phyloP scores from a whole-genome alignment of 2,329 filamentous ascomycete species.

The Cadophora malorum region DNA sequence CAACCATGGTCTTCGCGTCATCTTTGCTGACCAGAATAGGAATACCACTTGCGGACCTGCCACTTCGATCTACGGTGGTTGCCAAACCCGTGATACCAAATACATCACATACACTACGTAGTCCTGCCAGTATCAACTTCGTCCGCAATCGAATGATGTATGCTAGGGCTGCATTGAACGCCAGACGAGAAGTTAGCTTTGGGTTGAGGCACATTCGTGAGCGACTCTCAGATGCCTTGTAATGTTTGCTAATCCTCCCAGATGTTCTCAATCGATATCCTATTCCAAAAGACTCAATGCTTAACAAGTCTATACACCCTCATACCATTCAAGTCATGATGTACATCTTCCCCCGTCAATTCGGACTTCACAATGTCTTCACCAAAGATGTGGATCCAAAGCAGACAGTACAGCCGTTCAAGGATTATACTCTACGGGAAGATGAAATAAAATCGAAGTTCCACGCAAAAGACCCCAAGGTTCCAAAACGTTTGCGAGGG shows the following conservation, averaged over 20 bases:
- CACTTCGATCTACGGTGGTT: conserved; percentile 29
- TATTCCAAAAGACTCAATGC: conserved; percentile 29
- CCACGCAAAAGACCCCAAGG: conserved; percentile 42
- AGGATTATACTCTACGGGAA: conserved; percentile 86
- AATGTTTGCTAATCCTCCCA: conserved; percentile 48
- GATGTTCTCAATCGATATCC: conserved; percentile 81
- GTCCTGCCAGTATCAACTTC: conserved; percentile 67
- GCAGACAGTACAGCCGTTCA: conserved; percentile 75
- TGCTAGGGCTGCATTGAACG: conserved; percentile 73
- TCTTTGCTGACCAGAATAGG: background rate
- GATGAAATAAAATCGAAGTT: conserved; percentile 68
- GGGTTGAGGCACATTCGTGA: conserved; percentile 83
- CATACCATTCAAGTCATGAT: conserved; percentile 79
- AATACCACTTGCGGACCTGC: conserved; percentile 36
- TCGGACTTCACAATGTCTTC: conserved; percentile 91
- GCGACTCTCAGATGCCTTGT: conserved; percentile 44
- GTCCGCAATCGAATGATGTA: conserved; percentile 88
- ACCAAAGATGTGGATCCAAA: conserved; percentile 68
- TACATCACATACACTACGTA: conserved; percentile 46
- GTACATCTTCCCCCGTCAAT: conserved; percentile 93
- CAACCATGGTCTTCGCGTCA: too few species aligned
- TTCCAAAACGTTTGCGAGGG: conserved; percentile 75
- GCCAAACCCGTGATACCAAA: background rate
- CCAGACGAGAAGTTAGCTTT: conserved; percentile 69
- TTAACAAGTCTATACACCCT: conserved; percentile 47